phyloP scores from a whole-genome alignment of 148 eudicot species.

The Hydrangea macrophylla region DNA sequence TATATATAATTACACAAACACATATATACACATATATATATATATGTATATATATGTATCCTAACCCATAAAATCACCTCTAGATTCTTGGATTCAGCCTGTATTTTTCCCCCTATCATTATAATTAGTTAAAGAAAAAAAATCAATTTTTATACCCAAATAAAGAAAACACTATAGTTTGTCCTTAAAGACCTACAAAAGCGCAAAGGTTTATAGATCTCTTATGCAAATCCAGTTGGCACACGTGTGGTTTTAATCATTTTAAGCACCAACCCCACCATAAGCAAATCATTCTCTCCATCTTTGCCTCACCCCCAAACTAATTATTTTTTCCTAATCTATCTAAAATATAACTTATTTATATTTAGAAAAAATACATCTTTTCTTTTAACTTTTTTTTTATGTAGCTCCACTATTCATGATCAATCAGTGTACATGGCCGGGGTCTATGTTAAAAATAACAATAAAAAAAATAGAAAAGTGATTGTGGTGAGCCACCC shows the following conservation, averaged over 20 bases:
- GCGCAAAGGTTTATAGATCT: conserved; percentile 5
- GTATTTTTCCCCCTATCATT: too few species aligned
- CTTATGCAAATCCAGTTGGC: conserved; percentile 48
- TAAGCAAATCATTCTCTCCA: conserved; percentile 43
- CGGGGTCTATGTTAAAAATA: conserved; percentile 6
- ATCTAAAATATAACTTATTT: neutral
- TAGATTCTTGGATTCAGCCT: too few species aligned
- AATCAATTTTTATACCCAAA: neutral
- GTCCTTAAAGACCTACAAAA: neutral
- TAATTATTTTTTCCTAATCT: neutral
- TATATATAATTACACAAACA: too few species aligned
- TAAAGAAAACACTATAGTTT: neutral
- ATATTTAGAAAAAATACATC: neutral
- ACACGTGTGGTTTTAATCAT: conserved; percentile 60
- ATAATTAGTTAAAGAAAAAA: neutral
- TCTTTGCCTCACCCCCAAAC: conserved; percentile 4
- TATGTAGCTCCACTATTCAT: neutral
- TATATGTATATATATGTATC: neutral
- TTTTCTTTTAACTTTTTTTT: neutral
- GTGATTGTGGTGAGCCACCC: conserved; percentile 29
- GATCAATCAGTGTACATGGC: conserved; percentile 3
- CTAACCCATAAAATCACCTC: neutral
- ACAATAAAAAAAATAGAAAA: neutral
- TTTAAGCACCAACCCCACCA: conserved; percentile 35
- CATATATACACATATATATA: neutral